These are phyloP conservation scores for Microdochium trichocladiopsis DNA, from an alignment of 2,329 filamentous ascomycete species.

Conservation along the genomic window DNA sequence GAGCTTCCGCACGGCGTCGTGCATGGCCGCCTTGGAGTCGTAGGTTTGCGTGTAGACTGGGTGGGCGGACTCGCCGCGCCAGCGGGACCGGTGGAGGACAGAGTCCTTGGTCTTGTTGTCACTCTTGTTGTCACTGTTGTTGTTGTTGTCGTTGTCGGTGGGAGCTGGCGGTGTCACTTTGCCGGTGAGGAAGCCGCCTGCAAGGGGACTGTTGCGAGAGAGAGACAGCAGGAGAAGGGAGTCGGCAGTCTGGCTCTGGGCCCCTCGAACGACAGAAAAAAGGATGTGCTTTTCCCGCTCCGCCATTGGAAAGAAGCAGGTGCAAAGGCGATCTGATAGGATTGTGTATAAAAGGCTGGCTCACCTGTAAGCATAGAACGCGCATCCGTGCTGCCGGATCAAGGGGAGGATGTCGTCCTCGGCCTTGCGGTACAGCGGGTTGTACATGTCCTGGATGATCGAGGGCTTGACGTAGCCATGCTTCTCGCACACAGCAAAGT, in stretches of 20 bases:
- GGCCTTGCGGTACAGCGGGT: constrained; percentile 16
- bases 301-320: neutral
- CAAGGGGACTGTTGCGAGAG: constrained; percentile 5
- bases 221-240: too few relatives aligned
- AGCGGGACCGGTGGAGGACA: constrained; percentile 7
- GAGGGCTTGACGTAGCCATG: constrained; percentile 19
- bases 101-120: neutral
- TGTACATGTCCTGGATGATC: constrained; percentile 28
- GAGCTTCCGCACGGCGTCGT: constrained; percentile 3
- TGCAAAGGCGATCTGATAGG: neutral
- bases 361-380: constrained; percentile 3
- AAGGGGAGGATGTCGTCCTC: constrained; percentile 8
- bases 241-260: too few relatives aligned
- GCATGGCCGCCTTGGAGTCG: constrained; percentile 3
- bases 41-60: neutral
- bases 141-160: neutral
- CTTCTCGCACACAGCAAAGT: constrained; percentile 17
- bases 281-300: too few relatives aligned
- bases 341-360: neutral
- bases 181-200: constrained; percentile 10
- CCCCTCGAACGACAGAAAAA: too few relatives aligned
- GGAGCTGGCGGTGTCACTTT: constrained; percentile 5
- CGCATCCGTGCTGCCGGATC: constrained; percentile 5
- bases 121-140: neutral
- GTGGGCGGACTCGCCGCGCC: constrained; percentile 4